Evolutionary conservation across 2,329 filamentous ascomycete genomes (phyloP), one percentile per base, ranked within the genome.

Genomic region (Rhynchosporium secalis): DNA sequence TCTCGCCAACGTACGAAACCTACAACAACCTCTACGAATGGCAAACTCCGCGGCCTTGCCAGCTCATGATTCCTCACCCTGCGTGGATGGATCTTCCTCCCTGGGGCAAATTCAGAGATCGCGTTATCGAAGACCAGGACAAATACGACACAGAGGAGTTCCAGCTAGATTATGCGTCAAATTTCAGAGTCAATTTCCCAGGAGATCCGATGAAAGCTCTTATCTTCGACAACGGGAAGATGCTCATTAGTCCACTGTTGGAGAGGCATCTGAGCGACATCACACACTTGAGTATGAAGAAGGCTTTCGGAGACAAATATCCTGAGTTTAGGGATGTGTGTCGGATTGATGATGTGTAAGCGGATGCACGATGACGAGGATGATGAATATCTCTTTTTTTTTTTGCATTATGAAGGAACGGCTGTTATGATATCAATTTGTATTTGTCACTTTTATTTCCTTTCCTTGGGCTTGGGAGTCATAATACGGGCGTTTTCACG

Each of bases 21-120:
- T 72, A 64, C 46, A 57, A 68, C 43, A 65, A 60, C 12, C 57
- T 72, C 10, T 67, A 72, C 49, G 65, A 69, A 45, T 72, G 71
- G 71, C 71, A 72, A 62, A 62, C 66, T 40, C 71, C 71, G 12
- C 55, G 61, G 1, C 65, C 65, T 3, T 59, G 56, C 13, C 71
- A 72, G 38, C 60, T 71, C 3, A 48, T 61, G n/a, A 68, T 71
- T 38, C 65, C 70, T 4, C 71, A 72, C 46, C 70, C 70, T 5
- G 70, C 70, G 4, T 72, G 71, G 71, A 71, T 71, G 70, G 71
- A 72, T 63, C 65, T 72, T 0, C 68, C 68, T 31, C 71, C 71
- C 12, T 72, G 71, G 71, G 68, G 68, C 5, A 66, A 67, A 31
- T 71, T 72, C 65, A 58, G 71, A 3, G 70, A 71, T 29, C 69